Conservation (phyloP, 495 filamentous ascomycete genomes). For the Penicillium silybi region DNA sequence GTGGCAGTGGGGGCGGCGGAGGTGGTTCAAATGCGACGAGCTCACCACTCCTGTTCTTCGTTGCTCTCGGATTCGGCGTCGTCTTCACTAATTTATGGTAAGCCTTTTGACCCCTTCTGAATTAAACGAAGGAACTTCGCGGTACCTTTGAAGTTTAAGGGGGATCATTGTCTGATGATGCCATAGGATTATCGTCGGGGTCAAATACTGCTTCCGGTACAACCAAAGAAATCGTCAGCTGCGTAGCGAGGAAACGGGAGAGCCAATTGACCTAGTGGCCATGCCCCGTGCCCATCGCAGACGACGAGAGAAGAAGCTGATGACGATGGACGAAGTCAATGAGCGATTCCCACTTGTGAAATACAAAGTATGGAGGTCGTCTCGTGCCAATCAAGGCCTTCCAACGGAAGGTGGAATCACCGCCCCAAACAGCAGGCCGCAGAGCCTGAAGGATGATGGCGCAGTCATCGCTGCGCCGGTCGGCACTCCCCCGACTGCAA, state of each 20-base stretch:
- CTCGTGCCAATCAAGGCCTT: slow-evolving; percentile 76
- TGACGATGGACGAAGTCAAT: slow-evolving; percentile 99
- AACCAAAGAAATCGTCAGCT: slow-evolving; percentile 86
- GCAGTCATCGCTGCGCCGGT: slow-evolving; percentile 10
- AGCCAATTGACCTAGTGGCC: slow-evolving; percentile 73
- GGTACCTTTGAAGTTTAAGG: not conserved
- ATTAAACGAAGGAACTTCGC: not conserved
- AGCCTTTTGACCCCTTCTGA: slow-evolving; percentile 10
- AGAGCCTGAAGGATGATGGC: slow-evolving; percentile 22
- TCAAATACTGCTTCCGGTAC: slow-evolving; percentile 98
- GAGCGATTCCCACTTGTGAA: slow-evolving; percentile 92
- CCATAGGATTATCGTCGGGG: slow-evolving; percentile 94
- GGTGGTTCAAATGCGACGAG: slow-evolving; percentile 49
- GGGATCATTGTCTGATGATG: slow-evolving; percentile 3
- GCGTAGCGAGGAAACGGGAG: slow-evolving; percentile 77
- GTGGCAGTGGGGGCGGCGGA: slow-evolving; percentile 1
- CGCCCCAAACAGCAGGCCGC: slow-evolving; percentile 48
- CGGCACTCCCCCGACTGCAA: slow-evolving; percentile 7
- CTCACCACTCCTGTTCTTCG: slow-evolving; percentile 92
- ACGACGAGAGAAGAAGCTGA: slow-evolving; percentile 91
- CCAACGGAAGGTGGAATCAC: slow-evolving; percentile 81
- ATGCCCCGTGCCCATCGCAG: slow-evolving; percentile 79
- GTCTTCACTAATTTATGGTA: slow-evolving; percentile 99
- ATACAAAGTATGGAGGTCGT: slow-evolving; percentile 91
- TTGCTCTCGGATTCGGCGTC: slow-evolving; percentile 94